Percentiles rank a stretch among this genome's conserved stretches.
phyloP scores from a whole-genome alignment of 2,329 filamentous ascomycete species.

The Xylaria arbuscula region DNA sequence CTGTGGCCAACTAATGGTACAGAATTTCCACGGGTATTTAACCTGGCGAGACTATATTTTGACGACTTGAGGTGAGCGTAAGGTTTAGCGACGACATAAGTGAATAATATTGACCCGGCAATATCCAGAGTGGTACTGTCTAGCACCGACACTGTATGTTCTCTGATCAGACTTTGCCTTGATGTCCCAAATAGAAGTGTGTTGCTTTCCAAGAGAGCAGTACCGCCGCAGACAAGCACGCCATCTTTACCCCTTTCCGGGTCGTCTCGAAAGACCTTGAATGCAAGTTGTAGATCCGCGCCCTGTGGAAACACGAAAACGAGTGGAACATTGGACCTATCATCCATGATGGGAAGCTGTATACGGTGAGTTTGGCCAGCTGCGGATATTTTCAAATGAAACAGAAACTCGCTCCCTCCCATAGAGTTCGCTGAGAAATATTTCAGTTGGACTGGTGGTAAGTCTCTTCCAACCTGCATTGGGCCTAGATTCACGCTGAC shows the following conservation, averaged over 20 bases:
- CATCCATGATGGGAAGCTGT: conserved; percentile 45
- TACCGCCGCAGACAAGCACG: conserved; percentile 46
- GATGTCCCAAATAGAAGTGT: conserved; percentile 43
- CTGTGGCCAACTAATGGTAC: conserved; percentile 1
- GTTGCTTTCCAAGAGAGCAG: conserved; percentile 44
- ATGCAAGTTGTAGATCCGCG: conserved; percentile 34
- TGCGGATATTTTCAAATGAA: conserved; percentile 32
- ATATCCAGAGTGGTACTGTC: conserved; percentile 46
- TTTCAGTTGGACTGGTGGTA: conserved; percentile 5
- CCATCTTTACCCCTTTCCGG: conserved; percentile 9
- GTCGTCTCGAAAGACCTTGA: conserved; percentile 38
- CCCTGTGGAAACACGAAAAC: conserved; percentile 39
- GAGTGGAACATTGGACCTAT: conserved; percentile 41
- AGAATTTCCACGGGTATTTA: background rate
- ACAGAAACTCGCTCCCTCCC: conserved; percentile 3
- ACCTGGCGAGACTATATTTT: background rate
- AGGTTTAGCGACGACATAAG: conserved; percentile 48
- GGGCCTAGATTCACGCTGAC: conserved; percentile 20
- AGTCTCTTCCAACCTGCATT: conserved; percentile 24
- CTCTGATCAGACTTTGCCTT: conserved; percentile 51
- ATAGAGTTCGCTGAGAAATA: background rate
- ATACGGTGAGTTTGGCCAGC: conserved; percentile 28
- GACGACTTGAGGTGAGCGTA: conserved; percentile 35
- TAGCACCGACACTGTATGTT: conserved; percentile 50
- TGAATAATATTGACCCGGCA: conserved; percentile 52